These are phyloP conservation scores for Solanum hybrid DNA, from an alignment of 305 asterid species.

Conservation along the genomic window DNA sequence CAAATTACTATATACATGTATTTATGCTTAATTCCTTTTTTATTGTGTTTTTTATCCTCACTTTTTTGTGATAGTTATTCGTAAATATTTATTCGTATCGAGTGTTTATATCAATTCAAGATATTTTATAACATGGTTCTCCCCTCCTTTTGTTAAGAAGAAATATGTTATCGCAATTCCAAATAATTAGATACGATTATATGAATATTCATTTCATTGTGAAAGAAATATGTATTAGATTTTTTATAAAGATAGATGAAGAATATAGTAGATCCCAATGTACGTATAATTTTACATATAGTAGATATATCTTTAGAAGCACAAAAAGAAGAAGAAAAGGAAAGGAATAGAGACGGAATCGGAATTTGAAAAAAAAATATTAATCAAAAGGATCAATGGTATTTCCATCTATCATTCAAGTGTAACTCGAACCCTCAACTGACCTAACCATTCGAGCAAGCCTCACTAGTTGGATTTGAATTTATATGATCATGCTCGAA, in stretches of 20 bases:
- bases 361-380: not conserved
- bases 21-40: not conserved
- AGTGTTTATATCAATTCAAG: not conserved
- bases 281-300: not conserved
- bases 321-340: not conserved
- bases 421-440: not conserved
- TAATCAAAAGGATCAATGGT: not conserved
- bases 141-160: not conserved
- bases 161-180: not conserved
- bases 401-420: no score
- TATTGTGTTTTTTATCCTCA: not conserved
- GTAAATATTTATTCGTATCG: rapidly evolving
- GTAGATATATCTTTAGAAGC: not conserved
- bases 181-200: not conserved
- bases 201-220: not conserved
- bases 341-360: not conserved
- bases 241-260: not conserved
- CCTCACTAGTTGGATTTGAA: not conserved
- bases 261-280: not conserved
- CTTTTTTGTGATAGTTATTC: not conserved
- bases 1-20: not conserved
- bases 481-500: not conserved
- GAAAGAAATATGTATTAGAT: not conserved
- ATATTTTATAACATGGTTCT: not conserved
- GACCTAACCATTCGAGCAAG: not conserved